Base-by-base conservation (phyloP, 176 grass and related monocot genomes). In the Cymbopogon citratus region DNA sequence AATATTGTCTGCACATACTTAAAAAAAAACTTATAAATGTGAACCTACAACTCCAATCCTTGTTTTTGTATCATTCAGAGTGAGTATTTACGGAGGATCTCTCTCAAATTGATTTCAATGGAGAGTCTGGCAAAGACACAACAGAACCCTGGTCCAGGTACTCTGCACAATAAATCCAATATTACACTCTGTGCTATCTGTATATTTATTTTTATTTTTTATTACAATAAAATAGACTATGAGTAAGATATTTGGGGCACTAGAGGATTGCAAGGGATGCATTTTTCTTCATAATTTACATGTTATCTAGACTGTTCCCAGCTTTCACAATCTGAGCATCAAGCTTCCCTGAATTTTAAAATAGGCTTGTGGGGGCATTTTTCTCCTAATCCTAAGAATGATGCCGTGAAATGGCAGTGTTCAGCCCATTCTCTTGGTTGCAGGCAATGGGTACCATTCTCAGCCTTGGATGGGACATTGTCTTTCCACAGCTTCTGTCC, bases 91-190 rank as follows among this genome's bases (percentile, higher is more conserved):
- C 89, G 85, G 69, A 92, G 57, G 81, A 91, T 94, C 87, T 92
- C 95, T 94, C 65, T 91, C n/a, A 94, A 94, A 85, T 86, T 94
- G 88, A 78, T 94, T 28, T 94, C 90, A 3, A 87, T 94, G 92
- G 89, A 92, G 76, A 68, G 63, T 80, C 44, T 25, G 45, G 74
- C 87, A 63, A 93, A 91, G 84, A 60, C 88, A 56, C 84, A 93
- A 49, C 89, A 68, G 62, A 28, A 69, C 84, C 62, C 79, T 81
- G 63, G 67, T 62, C 23, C 23, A 62, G 59, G 59, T 62, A 62
- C 59, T 4, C 12, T 62, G 27, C 59, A 62, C 23, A 27, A 26
- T 26, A 61, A 61, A 26, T 62, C 24, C 24, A 26, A 5, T 27
- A 5, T 62, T 62, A 27, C 24, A 26, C 59, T 62, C 27, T 27